Percentiles rank a stretch among this genome's conserved stretches.
phyloP scores from a whole-genome alignment of 1,284 basidiomycete species.

The Ceratobasidium theobromae region DNA sequence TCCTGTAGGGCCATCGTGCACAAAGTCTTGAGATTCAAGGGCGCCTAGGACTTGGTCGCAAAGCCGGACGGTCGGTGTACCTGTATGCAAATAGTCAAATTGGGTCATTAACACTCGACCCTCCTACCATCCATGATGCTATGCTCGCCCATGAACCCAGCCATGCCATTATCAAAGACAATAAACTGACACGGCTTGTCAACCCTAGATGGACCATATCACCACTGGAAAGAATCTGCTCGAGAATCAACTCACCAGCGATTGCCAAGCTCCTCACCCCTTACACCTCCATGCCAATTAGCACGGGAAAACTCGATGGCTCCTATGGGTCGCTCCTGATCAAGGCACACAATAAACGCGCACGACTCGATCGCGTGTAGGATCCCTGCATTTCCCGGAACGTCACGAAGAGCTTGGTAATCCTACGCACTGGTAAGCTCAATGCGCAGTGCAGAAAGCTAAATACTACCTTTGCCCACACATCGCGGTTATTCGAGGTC shows the following conservation, averaged over 20 bases:
- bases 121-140: slow-evolving; percentile 75
- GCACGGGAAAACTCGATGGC: slow-evolving; percentile 62
- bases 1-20: slow-evolving; percentile 49
- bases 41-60: slow-evolving; percentile 72
- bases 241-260: slow-evolving; percentile 50
- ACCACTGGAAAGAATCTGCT: background rate
- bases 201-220: slow-evolving; percentile 45
- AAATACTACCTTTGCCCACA: slow-evolving; percentile 71
- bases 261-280: slow-evolving; percentile 52
- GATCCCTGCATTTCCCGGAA: slow-evolving; percentile 61
- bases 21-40: slow-evolving; percentile 56
- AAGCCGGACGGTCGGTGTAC: slow-evolving; percentile 65
- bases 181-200: slow-evolving; percentile 86
- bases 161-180: slow-evolving; percentile 73
- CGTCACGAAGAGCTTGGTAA: slow-evolving; percentile 54
- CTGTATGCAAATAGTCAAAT: background rate
- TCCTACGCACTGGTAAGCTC: slow-evolving; percentile 51
- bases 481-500: slow-evolving; percentile 75
- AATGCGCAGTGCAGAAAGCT: background rate
- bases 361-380: slow-evolving; percentile 76
- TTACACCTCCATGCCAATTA: slow-evolving; percentile 71
- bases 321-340: slow-evolving; percentile 57
- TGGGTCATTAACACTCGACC: slow-evolving; percentile 6
- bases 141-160: slow-evolving; percentile 89
- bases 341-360: slow-evolving; percentile 79